A percentile compares a stretch with the other conserved stretches of the same genome.
phyloP scores from a whole-genome alignment of 805 yeast species.

The Yueomyces sp. region DNA sequence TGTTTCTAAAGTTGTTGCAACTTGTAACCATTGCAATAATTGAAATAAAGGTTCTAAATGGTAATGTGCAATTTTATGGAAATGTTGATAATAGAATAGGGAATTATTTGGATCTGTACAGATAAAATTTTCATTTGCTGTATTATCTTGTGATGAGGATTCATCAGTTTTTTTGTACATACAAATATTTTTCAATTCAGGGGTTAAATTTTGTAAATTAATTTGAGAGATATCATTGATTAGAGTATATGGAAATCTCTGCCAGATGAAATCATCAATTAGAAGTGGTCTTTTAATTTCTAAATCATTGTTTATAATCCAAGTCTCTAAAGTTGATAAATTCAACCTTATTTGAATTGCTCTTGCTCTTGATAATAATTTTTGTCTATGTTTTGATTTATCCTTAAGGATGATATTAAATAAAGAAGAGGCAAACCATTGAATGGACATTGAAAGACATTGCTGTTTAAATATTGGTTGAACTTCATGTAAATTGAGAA shows the following conservation, averaged over 20 bases:
- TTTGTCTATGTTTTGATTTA: constrained; percentile 26
- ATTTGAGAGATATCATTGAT: constrained; percentile 20
- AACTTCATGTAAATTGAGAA: constrained; percentile 67
- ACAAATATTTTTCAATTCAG: constrained; percentile 15
- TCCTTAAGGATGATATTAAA: constrained; percentile 63
- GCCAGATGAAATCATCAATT: constrained; percentile 27
- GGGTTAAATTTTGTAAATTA: constrained; percentile 8
- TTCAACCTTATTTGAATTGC: constrained; percentile 88
- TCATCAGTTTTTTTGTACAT: constrained; percentile 11
- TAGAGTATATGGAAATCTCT: constrained; percentile 26
- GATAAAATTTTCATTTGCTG: constrained; percentile 3
- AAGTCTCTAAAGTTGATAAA: constrained; percentile 77
- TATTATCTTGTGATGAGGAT: constrained; percentile 1
- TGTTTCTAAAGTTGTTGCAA: constrained; percentile 56
- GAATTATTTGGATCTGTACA: constrained; percentile 25
- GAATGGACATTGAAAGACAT: constrained; percentile 62
- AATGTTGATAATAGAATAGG: constrained; percentile 48
- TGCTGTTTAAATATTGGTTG: constrained; percentile 70
- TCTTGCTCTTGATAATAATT: constrained; percentile 61
- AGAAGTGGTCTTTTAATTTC: constrained; percentile 21
- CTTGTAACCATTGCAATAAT: constrained; percentile 81
- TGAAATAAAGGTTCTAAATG: constrained; percentile 67
- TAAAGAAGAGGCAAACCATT: constrained; percentile 58
- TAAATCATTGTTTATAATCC: constrained; percentile 50
- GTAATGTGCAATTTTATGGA: constrained; percentile 48